Base-by-base conservation (phyloP, 306 rosid species). In the Mimosa bimucronata region DNA sequence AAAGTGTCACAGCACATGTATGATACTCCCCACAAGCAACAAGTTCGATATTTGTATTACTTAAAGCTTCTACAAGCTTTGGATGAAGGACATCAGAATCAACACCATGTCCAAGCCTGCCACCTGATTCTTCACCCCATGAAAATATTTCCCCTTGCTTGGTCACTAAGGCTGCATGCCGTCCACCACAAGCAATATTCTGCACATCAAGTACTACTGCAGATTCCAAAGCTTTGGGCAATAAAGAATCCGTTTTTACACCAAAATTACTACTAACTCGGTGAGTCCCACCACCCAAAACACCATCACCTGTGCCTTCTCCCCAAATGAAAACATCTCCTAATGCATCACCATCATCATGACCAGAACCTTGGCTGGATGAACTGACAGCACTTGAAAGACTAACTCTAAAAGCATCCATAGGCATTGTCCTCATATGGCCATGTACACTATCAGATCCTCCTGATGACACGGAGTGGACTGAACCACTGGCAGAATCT, bases 301-400 rank as follows among this genome's bases (percentile, higher is more conserved):
- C 94, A 82, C 98, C 97, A 83, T 95, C 99, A 58, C 99, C 99
- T 18, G 87, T 90, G 80, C 98, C 93, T 74, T 95, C 98, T 75
- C 98, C 99, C 99, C 99, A 95, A 76, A 95, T 86, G 82, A 92
- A 95, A 80, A 95, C 98, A 86, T 95, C 99, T 82, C 99, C 99
- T 83, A 95, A 82, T 78, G 99, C 97, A 90, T 95, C 99, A 73
- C 97, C 97, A 88, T 95, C 98, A 83, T 95, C 99, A 77, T 91
- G 94, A 82, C 99, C 99, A 84, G 99, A 95, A 79, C 99, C 99
- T 87, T 95, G 99, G 87, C 99, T 95, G 74, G 99, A 92, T 71
- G 99, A 91, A 89, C 99, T 95, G 74, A 95, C 97, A 71, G 97
- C 96, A 90, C 99, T 93, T 25, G 99, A 95, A 78, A 95, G 90